A percentile compares a stretch with the other conserved stretches of the same genome.
phyloP scores from a whole-genome alignment of 2,329 filamentous ascomycete genomes.

The Sarocladiaceae sp. region DNA sequence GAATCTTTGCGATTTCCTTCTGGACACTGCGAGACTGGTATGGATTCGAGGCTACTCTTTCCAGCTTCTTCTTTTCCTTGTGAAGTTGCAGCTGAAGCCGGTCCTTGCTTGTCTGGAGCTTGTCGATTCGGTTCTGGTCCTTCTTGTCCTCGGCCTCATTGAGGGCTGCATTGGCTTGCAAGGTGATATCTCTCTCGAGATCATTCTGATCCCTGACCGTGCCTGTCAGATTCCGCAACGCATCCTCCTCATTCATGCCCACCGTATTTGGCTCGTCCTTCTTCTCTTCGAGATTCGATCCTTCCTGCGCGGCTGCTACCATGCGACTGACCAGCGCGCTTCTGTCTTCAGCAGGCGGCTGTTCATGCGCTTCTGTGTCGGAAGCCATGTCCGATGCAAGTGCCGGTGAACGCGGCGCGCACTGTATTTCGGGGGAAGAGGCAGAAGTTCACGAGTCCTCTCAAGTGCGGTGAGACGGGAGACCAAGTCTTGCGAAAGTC shows the following conservation, averaged over 20 bases:
- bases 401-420: too few relatives aligned
- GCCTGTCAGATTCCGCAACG: slow-evolving; percentile 57
- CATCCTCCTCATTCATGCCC: slow-evolving; percentile 50
- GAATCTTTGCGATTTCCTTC: slow-evolving; percentile 59
- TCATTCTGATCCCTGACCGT: slow-evolving; percentile 82
- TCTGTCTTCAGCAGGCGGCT: not conserved
- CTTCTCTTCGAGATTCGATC: not conserved
- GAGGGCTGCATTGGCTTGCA: slow-evolving; percentile 53
- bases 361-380: slow-evolving; percentile 6
- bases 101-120: slow-evolving; percentile 43
- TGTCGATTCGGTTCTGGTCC: slow-evolving; percentile 57
- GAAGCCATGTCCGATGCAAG: slow-evolving; percentile 14
- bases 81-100: slow-evolving; percentile 62
- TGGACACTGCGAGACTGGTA: slow-evolving; percentile 52
- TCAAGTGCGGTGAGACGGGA: too few relatives aligned
- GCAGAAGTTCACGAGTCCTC: too few relatives aligned
- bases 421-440: too few relatives aligned
- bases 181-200: slow-evolving; percentile 76
- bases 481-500: too few relatives aligned
- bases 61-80: slow-evolving; percentile 41
- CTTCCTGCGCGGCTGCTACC: slow-evolving; percentile 14
- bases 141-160: slow-evolving; percentile 57
- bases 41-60: slow-evolving; percentile 36
- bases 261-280: slow-evolving; percentile 14
- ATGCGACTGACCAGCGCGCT: slow-evolving; percentile 12